phyloP scores from a whole-genome alignment of 768 basidiomycete genomes.

The Infundibulicybe gibba region DNA sequence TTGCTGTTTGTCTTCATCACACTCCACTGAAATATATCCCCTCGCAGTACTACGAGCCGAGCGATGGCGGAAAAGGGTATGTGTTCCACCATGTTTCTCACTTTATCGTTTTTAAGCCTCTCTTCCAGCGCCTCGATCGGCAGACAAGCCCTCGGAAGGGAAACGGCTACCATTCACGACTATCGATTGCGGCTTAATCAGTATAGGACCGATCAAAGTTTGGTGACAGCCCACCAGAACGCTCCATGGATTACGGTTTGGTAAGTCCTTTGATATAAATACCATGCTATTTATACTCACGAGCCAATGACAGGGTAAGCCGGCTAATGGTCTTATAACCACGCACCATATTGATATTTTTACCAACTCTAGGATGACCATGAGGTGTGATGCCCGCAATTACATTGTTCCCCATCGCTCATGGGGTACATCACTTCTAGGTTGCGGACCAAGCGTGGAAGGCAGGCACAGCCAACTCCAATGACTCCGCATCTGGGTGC shows the following conservation, averaged over 20 bases:
- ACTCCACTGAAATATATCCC: not conserved
- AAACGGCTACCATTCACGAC: constrained; percentile 53
- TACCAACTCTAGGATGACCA: constrained; percentile 42
- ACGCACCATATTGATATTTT: not conserved
- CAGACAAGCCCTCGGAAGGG: constrained; percentile 45
- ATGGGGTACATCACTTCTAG: constrained; percentile 15
- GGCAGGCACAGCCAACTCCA: constrained; percentile 50
- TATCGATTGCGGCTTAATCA: constrained; percentile 50
- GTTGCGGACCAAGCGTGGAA: constrained; percentile 58
- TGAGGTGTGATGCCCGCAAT: constrained; percentile 26
- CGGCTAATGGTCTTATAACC: not conserved
- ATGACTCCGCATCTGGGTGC: constrained; percentile 48
- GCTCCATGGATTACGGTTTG: constrained; percentile 56
- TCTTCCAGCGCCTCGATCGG: constrained; percentile 39
- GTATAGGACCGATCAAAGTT: constrained; percentile 48
- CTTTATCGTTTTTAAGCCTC: not conserved
- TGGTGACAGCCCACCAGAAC: constrained; percentile 43
- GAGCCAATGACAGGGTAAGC: constrained; percentile 16
- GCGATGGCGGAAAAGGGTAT: constrained; percentile 27
- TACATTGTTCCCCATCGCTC: not conserved
- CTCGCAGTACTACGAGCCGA: constrained; percentile 46
- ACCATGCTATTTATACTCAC: not conserved
- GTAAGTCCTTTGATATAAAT: constrained; percentile 17
- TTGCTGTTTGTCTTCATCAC: not conserved
- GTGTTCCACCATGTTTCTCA: not conserved